These are phyloP conservation scores for Vigna unguiculata DNA, from an alignment of 306 rosid species.

Conservation along the genomic window DNA sequence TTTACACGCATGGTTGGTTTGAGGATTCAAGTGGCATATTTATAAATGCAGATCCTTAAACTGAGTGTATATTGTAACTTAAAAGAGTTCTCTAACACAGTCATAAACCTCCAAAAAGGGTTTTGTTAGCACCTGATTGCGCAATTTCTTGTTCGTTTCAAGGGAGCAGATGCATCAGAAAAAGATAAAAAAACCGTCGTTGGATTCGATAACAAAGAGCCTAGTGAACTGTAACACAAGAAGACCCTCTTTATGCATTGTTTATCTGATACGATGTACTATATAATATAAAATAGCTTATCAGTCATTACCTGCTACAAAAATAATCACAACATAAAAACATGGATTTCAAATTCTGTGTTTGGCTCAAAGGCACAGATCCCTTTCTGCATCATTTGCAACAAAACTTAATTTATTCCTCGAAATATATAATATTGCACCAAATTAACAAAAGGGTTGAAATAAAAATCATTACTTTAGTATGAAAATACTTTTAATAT, in stretches of 20 bases:
- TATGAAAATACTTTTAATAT: background rate
- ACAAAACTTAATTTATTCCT: background rate
- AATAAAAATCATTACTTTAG: background rate
- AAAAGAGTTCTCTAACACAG: slow-evolving; percentile 13
- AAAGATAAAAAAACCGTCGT: slow-evolving; percentile 48
- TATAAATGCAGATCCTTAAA: background rate
- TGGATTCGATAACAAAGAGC: slow-evolving; percentile 46
- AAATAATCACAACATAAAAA: background rate
- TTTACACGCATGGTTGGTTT: no score
- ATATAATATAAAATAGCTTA: slow-evolving; percentile 34
- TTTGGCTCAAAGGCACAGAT: background rate
- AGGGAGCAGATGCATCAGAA: slow-evolving; percentile 43
- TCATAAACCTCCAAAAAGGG: slow-evolving; percentile 37
- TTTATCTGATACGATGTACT: slow-evolving; percentile 30
- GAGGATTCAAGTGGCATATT: background rate
- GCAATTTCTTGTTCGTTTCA: slow-evolving; percentile 51
- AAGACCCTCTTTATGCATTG: slow-evolving; percentile 10
- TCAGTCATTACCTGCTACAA: background rate
- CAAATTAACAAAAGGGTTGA: slow-evolving; percentile 1
- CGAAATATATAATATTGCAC: background rate
- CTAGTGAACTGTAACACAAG: slow-evolving; percentile 16
- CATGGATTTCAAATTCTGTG: slow-evolving; percentile 18
- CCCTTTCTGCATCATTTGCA: slow-evolving; percentile 12
- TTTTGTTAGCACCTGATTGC: slow-evolving; percentile 46
- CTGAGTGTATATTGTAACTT: slow-evolving; percentile 1